Evolutionary conservation across 257 asterid species (phyloP).

Genomic region (Solanum bulbocastanum): DNA sequence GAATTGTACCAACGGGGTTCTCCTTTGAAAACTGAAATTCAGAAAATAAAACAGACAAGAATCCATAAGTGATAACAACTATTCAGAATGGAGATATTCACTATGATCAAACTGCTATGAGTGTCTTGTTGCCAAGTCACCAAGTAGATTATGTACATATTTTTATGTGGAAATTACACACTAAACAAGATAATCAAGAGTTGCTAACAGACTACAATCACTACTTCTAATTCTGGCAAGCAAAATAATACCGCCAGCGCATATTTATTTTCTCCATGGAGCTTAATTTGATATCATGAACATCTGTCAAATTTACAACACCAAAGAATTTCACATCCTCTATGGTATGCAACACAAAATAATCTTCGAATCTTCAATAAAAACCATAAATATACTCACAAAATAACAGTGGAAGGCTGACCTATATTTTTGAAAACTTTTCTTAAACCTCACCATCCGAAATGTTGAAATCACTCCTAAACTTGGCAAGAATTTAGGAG

Average conservation of each 20-base stretch:
- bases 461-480: too few relatives aligned
- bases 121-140: background rate
- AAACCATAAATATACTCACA: background rate
- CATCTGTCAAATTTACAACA: background rate
- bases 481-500: too few relatives aligned
- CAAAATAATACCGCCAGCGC: background rate
- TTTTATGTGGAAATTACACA: background rate
- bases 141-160: background rate
- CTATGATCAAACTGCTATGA: background rate
- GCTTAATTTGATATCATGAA: background rate
- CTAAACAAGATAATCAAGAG: background rate
- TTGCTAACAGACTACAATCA: background rate
- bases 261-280: background rate
- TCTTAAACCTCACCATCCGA: too few relatives aligned
- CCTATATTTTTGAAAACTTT: background rate
- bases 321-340: background rate
- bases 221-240: slow-evolving; percentile 3
- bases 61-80: background rate
- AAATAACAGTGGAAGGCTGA: background rate
- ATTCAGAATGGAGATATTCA: background rate
- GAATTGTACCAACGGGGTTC: slow-evolving; percentile 14
- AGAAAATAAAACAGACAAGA: background rate
- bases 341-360: background rate
- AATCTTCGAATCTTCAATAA: background rate
- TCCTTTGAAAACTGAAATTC: slow-evolving; percentile 69